phyloP scores from a whole-genome alignment of 352 stramenopile genomes.

The Globisporangium spinosum region DNA sequence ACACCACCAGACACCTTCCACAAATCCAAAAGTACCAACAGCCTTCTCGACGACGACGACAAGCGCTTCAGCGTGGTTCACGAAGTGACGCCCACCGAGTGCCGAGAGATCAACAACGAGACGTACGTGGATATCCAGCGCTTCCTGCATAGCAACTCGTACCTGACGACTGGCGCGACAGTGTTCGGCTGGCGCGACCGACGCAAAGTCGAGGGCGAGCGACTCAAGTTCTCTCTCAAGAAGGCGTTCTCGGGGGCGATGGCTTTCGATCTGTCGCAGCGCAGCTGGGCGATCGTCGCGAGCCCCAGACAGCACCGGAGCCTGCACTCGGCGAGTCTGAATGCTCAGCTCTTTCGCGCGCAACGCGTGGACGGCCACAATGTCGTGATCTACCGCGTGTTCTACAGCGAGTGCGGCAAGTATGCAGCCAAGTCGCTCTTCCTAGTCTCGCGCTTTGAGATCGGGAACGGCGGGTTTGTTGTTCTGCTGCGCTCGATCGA shows the following conservation, averaged over 20 bases:
- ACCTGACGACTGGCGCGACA: slow-evolving; percentile 38
- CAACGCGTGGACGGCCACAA: slow-evolving; percentile 55
- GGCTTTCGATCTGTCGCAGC: slow-evolving; percentile 26
- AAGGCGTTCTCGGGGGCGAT: slow-evolving; percentile 40
- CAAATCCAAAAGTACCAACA: neutral
- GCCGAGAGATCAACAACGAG: neutral
- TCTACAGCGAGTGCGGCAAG: slow-evolving; percentile 24
- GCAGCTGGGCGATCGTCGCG: slow-evolving; percentile 40
- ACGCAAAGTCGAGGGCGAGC: slow-evolving; percentile 30
- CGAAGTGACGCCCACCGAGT: neutral
- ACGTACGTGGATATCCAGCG: slow-evolving; percentile 4
- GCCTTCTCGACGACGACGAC: neutral
- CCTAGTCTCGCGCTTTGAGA: slow-evolving; percentile 34
- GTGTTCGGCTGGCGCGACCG: slow-evolving; percentile 56
- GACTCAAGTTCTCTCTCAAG: slow-evolving; percentile 53
- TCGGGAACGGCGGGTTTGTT: slow-evolving; percentile 27
- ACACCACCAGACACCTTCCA: neutral
- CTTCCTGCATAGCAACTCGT: slow-evolving; percentile 19
- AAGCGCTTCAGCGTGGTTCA: neutral
- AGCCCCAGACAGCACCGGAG: slow-evolving; percentile 22
- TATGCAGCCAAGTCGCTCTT: slow-evolving; percentile 41
- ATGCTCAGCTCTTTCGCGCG: slow-evolving; percentile 29
- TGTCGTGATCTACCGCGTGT: slow-evolving; percentile 47
- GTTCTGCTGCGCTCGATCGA: slow-evolving; percentile 47
- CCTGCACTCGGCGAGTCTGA: slow-evolving; percentile 45